phyloP scores from a whole-genome alignment of 2,329 filamentous ascomycete species.

The Aspergillus fischeri region DNA sequence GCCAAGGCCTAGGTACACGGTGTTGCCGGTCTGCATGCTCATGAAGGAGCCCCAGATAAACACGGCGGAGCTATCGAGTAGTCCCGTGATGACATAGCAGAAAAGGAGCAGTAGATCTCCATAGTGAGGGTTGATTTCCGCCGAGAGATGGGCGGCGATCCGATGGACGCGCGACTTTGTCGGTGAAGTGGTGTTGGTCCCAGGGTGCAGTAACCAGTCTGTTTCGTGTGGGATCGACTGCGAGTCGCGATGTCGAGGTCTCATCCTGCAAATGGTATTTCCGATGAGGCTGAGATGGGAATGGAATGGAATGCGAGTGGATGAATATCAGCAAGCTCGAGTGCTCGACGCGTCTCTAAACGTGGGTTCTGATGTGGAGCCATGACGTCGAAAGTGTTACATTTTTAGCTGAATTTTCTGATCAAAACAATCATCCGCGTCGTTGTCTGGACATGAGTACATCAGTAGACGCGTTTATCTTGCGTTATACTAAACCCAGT shows the following conservation, averaged over 20 bases:
- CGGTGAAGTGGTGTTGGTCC: neutral
- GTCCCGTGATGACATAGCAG: constrained; percentile 72
- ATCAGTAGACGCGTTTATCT: too few relatives aligned
- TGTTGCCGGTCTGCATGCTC: constrained; percentile 84
- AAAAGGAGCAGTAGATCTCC: constrained; percentile 65
- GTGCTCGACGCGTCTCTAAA: too few relatives aligned
- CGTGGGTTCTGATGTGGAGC: too few relatives aligned
- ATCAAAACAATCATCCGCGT: too few relatives aligned
- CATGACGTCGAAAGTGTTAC: neutral
- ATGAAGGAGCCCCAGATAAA: constrained; percentile 77
- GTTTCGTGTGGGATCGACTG: neutral
- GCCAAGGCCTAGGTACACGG: constrained; percentile 72
- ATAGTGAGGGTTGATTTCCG: constrained; percentile 58
- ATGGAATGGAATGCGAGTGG: neutral
- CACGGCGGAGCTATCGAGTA: constrained; percentile 72
- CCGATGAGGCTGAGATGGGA: neutral
- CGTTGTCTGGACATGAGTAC: too few relatives aligned
- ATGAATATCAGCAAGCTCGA: neutral
- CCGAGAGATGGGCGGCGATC: constrained; percentile 7
- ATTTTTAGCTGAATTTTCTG: too few relatives aligned
- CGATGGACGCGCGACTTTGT: neutral
- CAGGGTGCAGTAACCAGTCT: neutral
- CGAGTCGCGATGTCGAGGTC: neutral
- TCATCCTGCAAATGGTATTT: neutral
- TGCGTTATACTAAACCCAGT: too few relatives aligned